Base-by-base conservation (phyloP, 371 early-diverging fungal genomes). In the Haplosporangium sp. region DNA sequence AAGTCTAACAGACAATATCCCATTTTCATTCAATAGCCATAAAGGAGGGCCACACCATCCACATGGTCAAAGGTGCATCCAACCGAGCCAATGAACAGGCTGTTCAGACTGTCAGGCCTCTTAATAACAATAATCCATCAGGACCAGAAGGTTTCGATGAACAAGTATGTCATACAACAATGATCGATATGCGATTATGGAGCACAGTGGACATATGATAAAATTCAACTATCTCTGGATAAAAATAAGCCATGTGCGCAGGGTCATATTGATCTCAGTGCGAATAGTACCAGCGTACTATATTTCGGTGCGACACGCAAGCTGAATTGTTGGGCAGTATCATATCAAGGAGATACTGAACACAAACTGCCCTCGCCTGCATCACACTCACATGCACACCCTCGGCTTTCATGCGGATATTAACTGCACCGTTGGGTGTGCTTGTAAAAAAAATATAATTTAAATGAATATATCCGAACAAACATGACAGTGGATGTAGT, bases 1-100 rank as follows among this genome's bases (percentile, higher is more conserved):
- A 58, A 44, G 42, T 39, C 50, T 64, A 58, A 44, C 62, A n/a
- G 5, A n/a, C 55, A 58, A 71, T 45, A 56, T 50, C 10, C 4
- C 35, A 39, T 53, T 57, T 34, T 44, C 45, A 34, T 59, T 57
- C 39, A 20, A 61, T 52, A 88, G 89, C 83, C 74, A 86, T 92
- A 56, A 65, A 67, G 59, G 81, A 87, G 63, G 91, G 90, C 9
- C 88, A 90, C 76, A 89, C 90, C 3, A 83, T 92, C 53, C 90
- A 91, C 83, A 87, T 92, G 60, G 90, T 91, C 50, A 85, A 86
- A 59, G 82, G 87, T 60, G 86, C 86, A n/a, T 59, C 86, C 52
- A 89, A 89, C 60, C 67, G 85, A 58, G 84, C 85, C 34, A 72
- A 75, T 45, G 75, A 85, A 59, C 82, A 83, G 38, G 74, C 83